Percentiles rank a stretch among this genome's conserved stretches.
Evolutionary conservation across 768 basidiomycete species (phyloP).

Genomic region (Termitomyces sp.): DNA sequence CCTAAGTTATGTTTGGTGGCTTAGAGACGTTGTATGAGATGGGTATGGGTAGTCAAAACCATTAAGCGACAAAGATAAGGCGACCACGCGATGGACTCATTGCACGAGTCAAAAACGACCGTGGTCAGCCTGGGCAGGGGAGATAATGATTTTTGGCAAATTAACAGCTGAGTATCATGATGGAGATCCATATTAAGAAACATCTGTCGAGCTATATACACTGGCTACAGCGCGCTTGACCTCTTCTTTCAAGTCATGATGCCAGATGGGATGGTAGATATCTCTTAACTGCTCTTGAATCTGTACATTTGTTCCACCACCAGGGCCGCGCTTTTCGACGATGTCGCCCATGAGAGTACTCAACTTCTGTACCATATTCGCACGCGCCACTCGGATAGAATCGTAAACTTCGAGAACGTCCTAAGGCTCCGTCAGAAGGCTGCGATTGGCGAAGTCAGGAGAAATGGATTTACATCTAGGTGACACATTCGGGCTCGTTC

Average conservation of each 20-base stretch:
- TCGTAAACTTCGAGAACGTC: conserved; percentile 40
- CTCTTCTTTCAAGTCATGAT: conserved; percentile 38
- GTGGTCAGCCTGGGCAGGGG: conserved; percentile 27
- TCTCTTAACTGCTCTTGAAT: conserved; percentile 28
- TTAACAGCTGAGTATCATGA: not conserved
- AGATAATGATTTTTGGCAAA: conserved; percentile 19
- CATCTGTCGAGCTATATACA: conserved; percentile 4
- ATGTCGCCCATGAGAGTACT: conserved; percentile 37
- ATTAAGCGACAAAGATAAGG: too few species aligned
- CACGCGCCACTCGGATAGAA: conserved; percentile 36
- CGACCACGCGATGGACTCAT: too few species aligned
- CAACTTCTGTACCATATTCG: conserved; percentile 39
- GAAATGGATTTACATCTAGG: conserved; percentile 28
- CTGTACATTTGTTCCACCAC: conserved; percentile 22
- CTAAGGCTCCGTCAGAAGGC: conserved; percentile 20
- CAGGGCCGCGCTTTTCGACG: conserved; percentile 34
- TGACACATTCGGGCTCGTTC: conserved; percentile 32
- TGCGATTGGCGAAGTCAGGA: not conserved
- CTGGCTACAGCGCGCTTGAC: conserved; percentile 24
- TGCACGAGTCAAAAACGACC: conserved; percentile 8
- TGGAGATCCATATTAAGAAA: not conserved
- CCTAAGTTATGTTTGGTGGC: too few species aligned
- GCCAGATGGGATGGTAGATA: conserved; percentile 45
- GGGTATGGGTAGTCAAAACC: too few species aligned
- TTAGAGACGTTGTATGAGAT: too few species aligned